phyloP scores from a whole-genome alignment of 2,329 filamentous ascomycete species.

The Ophiosphaerella herpotricha region DNA sequence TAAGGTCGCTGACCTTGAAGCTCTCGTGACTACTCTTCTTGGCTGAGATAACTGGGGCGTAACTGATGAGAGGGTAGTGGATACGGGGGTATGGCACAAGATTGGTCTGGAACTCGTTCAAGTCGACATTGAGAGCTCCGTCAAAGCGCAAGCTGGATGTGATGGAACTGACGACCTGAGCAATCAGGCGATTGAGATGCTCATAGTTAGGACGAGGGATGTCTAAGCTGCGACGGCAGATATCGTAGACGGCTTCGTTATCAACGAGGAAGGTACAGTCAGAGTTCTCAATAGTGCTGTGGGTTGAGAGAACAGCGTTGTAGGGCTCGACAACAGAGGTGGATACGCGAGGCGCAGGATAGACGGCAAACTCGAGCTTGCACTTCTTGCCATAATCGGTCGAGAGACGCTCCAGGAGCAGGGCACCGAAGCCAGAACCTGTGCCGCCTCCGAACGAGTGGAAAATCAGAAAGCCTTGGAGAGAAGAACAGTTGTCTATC shows the following conservation, averaged over 20 bases:
- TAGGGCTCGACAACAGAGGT: slow-evolving; percentile 75
- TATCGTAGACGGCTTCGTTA: slow-evolving; percentile 76
- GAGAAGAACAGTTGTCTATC: slow-evolving; percentile 71
- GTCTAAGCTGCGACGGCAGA: slow-evolving; percentile 73
- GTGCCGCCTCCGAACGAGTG: slow-evolving; percentile 76
- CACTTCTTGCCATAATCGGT: slow-evolving; percentile 77
- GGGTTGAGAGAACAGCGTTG: slow-evolving; percentile 73
- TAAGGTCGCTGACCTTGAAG: slow-evolving; percentile 81
- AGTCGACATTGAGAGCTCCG: slow-evolving; percentile 72
- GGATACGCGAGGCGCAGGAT: slow-evolving; percentile 71
- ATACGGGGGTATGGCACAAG: slow-evolving; percentile 75
- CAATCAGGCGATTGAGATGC: slow-evolving; percentile 74
- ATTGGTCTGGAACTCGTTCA: slow-evolving; percentile 81
- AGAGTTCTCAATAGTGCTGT: slow-evolving; percentile 78
- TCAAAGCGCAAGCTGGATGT: slow-evolving; percentile 74
- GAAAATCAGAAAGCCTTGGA: slow-evolving; percentile 76
- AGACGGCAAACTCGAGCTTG: slow-evolving; percentile 76
- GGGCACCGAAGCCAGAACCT: slow-evolving; percentile 73
- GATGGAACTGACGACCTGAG: slow-evolving; percentile 75
- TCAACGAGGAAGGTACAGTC: slow-evolving; percentile 79
- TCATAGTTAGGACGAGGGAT: slow-evolving; percentile 71
- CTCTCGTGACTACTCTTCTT: slow-evolving; percentile 83
- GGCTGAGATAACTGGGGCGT: slow-evolving; percentile 71
- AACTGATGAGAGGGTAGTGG: slow-evolving; percentile 75
- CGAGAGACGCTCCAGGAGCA: slow-evolving; percentile 73